These are phyloP conservation scores for Termitomyces sp. DNA, from an alignment of 768 basidiomycete genomes.

Conservation along the genomic window DNA sequence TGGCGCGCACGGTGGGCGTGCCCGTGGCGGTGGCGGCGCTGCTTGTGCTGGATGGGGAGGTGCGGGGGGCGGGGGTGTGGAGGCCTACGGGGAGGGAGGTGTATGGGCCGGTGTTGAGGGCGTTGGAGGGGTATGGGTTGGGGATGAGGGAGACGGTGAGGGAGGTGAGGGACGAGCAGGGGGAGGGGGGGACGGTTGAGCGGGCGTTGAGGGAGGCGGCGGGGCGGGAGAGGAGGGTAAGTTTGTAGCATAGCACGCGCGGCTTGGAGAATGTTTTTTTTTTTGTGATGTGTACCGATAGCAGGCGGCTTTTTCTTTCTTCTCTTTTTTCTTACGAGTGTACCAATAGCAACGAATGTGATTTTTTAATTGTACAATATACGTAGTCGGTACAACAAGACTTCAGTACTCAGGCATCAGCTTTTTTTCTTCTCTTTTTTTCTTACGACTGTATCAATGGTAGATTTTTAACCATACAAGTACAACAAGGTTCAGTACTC, in stretches of 20 bases:
- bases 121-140: conserved; percentile 50
- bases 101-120: conserved; percentile 56
- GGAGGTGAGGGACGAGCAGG: neutral
- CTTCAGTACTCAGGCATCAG: neutral
- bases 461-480: too few species aligned
- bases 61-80: conserved; percentile 60
- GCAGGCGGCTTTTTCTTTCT: too few species aligned
- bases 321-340: neutral
- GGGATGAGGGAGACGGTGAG: conserved; percentile 37
- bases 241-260: too few species aligned
- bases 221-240: too few species aligned
- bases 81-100: conserved; percentile 62
- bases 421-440: too few species aligned
- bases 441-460: too few species aligned
- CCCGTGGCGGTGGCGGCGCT: conserved; percentile 83
- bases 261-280: too few species aligned
- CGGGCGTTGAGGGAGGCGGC: neutral
- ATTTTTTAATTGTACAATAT: too few species aligned
- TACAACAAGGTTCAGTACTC: too few species aligned
- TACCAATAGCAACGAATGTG: neutral
- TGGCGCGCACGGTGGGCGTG: conserved; percentile 87
- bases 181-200: conserved; percentile 2
- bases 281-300: too few species aligned
- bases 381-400: too few species aligned
- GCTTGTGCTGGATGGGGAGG: conserved; percentile 59